Conservation (phyloP, 2,329 filamentous ascomycete species). For the Xylaria multiplex region DNA sequence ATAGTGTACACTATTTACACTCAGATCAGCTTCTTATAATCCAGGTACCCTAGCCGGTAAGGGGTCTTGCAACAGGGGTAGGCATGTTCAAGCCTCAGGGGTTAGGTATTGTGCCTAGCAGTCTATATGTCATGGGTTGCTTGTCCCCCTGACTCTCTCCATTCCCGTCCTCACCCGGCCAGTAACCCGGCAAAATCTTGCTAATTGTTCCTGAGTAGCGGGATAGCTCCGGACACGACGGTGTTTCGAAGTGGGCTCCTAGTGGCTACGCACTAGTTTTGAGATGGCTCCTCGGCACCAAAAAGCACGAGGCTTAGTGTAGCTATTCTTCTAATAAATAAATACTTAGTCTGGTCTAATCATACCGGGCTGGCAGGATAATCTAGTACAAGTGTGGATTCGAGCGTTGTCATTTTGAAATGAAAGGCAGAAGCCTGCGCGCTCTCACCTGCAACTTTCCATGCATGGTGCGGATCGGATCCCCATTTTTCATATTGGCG, state of each 20-base stretch:
- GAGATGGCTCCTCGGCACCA: constrained; percentile 27
- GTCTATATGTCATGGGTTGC: constrained; percentile 16
- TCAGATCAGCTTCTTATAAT: constrained; percentile 20
- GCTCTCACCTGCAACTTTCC: constrained; percentile 21
- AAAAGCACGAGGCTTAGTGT: constrained; percentile 24
- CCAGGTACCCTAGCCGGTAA: constrained; percentile 25
- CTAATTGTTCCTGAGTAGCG: constrained; percentile 19
- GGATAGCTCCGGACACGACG: constrained; percentile 14
- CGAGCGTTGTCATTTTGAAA: constrained; percentile 31
- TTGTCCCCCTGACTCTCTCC: constrained; percentile 25
- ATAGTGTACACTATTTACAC: constrained; percentile 4
- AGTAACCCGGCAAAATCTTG: not conserved
- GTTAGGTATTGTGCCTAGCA: constrained; percentile 9
- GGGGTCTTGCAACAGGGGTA: constrained; percentile 30
- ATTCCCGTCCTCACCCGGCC: constrained; percentile 5
- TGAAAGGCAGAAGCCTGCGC: constrained; percentile 29
- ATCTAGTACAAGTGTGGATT: constrained; percentile 34
- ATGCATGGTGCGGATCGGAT: constrained; percentile 37
- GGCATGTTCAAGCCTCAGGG: constrained; percentile 23
- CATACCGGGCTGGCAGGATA: constrained; percentile 27
- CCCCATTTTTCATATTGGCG: constrained; percentile 40
- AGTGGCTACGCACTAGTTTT: constrained; percentile 21
- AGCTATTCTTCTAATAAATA: constrained; percentile 15
- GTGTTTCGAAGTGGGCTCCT: constrained; percentile 15
- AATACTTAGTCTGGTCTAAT: constrained; percentile 17